Evolutionary conservation across 345 rosid species (phyloP).

Genomic region (Passiflora organensis): DNA sequence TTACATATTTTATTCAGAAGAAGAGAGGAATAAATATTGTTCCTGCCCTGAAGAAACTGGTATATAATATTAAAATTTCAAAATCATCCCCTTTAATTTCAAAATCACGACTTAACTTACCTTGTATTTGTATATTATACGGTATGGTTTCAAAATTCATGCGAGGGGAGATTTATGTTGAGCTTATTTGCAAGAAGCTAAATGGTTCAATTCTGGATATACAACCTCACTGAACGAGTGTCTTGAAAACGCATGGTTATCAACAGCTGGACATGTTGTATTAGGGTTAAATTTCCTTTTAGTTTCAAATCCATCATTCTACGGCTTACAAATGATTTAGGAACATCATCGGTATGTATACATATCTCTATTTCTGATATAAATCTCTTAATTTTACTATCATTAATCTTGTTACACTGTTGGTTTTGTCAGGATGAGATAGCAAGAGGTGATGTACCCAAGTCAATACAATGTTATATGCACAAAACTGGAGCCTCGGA

Average conservation of each 20-base stretch:
- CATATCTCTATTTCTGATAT: too few relatives aligned
- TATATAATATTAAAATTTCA: too few relatives aligned
- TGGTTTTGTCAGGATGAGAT: constrained; percentile 15
- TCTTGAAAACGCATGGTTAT: constrained; percentile 11
- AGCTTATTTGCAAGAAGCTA: background rate
- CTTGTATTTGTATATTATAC: too few relatives aligned
- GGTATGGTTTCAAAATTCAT: background rate
- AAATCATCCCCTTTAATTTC: too few relatives aligned
- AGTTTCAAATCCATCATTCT: background rate
- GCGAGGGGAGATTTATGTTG: constrained; percentile 3
- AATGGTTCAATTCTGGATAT: constrained; percentile 4
- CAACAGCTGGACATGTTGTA: constrained; percentile 8
- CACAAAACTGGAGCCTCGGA: constrained; percentile 20
- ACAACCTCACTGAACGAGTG: constrained; percentile 16
- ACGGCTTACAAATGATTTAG: constrained; percentile 16
- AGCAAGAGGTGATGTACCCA: constrained; percentile 23
- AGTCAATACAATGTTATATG: constrained; percentile 24
- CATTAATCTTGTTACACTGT: too few relatives aligned
- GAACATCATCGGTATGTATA: constrained; percentile 11
- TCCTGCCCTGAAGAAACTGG: constrained; percentile 33
- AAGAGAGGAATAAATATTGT: constrained; percentile 26
- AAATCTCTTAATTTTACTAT: too few relatives aligned
- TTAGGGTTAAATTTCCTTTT: constrained; percentile 1
- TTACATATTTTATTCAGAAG: constrained; percentile 23
- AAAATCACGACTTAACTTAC: too few relatives aligned